Conservation (phyloP, 306 rosid genomes). For the Pterocarpus macrocarpus region DNA sequence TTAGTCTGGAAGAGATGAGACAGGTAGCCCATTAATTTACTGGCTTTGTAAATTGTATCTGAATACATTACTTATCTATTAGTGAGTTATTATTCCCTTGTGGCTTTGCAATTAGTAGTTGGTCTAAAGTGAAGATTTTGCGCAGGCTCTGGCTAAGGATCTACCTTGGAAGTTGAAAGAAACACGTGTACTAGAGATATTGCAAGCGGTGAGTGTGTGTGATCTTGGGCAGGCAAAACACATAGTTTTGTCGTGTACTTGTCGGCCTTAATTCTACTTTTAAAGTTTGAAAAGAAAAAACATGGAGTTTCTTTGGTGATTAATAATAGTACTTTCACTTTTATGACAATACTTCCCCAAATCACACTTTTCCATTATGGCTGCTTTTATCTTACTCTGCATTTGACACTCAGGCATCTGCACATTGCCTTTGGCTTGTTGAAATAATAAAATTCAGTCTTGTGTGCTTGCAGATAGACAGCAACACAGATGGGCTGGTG, state of each 20-base stretch:
- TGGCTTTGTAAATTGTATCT: conserved; percentile 16
- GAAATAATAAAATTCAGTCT: conserved; percentile 27
- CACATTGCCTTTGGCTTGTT: conserved; percentile 17
- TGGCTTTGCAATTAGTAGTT: not conserved
- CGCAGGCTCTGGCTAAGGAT: conserved; percentile 94
- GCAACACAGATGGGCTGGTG: conserved; percentile 91
- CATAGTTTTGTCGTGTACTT: too few relatives aligned
- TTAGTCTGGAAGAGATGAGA: conserved; percentile 96
- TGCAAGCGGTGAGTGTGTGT: conserved; percentile 70
- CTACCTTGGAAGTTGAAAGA: conserved; percentile 87
- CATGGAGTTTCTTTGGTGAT: conserved; percentile 33
- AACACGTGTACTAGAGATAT: conserved; percentile 74
- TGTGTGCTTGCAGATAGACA: conserved; percentile 68
- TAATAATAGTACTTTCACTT: not conserved
- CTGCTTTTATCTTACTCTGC: conserved; percentile 16
- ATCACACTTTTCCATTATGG: not conserved
- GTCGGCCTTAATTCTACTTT: not conserved
- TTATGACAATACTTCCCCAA: not conserved
- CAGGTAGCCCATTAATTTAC: conserved; percentile 55
- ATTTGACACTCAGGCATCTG: not conserved
- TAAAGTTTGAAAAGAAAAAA: not conserved
- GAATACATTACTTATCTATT: not conserved
- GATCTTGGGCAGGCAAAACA: conserved; percentile 6
- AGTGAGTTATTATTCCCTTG: not conserved
- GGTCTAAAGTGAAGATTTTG: conserved; percentile 38